Conservation (phyloP, 768 basidiomycete genomes). For the Lepiota subincarnata region DNA sequence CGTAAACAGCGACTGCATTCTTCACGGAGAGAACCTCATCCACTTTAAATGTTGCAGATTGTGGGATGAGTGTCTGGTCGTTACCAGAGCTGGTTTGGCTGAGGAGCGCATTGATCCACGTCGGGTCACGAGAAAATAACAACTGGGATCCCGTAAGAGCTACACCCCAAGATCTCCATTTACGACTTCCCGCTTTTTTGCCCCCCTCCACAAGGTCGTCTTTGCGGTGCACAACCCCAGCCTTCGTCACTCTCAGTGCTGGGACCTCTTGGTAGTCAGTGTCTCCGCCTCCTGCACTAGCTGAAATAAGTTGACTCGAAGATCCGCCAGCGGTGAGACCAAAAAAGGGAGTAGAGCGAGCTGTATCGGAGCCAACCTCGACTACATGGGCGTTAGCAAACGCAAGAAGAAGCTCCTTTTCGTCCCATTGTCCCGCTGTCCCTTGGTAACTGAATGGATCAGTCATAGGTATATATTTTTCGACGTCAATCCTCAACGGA, state of each 20-base stretch:
- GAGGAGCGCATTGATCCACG: constrained; percentile 34
- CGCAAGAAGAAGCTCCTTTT: constrained; percentile 56
- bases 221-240: constrained; percentile 78
- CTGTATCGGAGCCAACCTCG: constrained; percentile 44
- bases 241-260: constrained; percentile 70
- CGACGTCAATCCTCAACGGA: constrained; percentile 66
- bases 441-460: constrained; percentile 71
- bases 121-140: constrained; percentile 78
- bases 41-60: constrained; percentile 54
- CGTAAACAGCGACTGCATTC: constrained; percentile 76
- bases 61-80: constrained; percentile 31
- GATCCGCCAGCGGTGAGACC: constrained; percentile 28
- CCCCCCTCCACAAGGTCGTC: constrained; percentile 75
- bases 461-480: constrained; percentile 48
- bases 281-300: neutral
- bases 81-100: constrained; percentile 20
- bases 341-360: constrained; percentile 33
- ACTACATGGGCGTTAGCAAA: constrained; percentile 61
- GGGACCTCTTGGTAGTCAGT: constrained; percentile 29
- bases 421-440: constrained; percentile 61
- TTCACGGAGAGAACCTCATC: constrained; percentile 83
- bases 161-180: constrained; percentile 86
- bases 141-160: constrained; percentile 88
- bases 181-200: constrained; percentile 69
- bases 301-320: constrained; percentile 1